Percentiles rank a stretch among this genome's conserved stretches.
phyloP scores from a whole-genome alignment of 139 green algal genomes.

The Chlamydomonas urium region DNA sequence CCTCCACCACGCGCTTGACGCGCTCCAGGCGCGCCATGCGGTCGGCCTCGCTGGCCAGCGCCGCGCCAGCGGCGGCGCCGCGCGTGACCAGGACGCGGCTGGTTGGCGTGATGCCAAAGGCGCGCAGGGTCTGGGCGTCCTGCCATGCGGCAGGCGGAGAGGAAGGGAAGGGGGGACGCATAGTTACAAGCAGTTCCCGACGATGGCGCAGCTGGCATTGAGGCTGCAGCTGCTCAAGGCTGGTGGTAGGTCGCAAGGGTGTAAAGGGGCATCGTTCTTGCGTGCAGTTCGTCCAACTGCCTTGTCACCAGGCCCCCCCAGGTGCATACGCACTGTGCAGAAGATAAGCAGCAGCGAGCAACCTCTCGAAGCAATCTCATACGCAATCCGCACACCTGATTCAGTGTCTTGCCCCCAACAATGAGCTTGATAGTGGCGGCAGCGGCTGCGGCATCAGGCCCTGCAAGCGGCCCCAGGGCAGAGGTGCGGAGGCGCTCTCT shows the following conservation, averaged over 20 bases:
- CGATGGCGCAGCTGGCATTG: too few relatives aligned
- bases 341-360: too few relatives aligned
- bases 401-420: slow-evolving; percentile 34
- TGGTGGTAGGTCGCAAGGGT: too few relatives aligned
- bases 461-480: too few relatives aligned
- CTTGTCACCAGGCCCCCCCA: too few relatives aligned
- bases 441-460: slow-evolving; percentile 20
- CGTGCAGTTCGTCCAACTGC: too few relatives aligned
- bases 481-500: too few relatives aligned
- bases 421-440: slow-evolving; percentile 41
- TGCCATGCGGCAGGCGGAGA: slow-evolving; percentile 19
- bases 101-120: slow-evolving; percentile 21
- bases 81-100: slow-evolving; percentile 43
- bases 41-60: background rate
- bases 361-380: too few relatives aligned
- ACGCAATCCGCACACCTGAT: too few relatives aligned
- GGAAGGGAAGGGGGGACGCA: background rate
- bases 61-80: slow-evolving; percentile 15
- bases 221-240: too few relatives aligned
- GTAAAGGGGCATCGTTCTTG: too few relatives aligned
- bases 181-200: background rate
- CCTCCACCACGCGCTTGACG: slow-evolving; percentile 34
- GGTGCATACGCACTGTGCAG: too few relatives aligned
- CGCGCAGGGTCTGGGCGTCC: slow-evolving; percentile 27
- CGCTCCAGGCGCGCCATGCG: slow-evolving; percentile 30